phyloP scores from a whole-genome alignment of 129 eudicot species.

The Dittrichia graveolens region DNA sequence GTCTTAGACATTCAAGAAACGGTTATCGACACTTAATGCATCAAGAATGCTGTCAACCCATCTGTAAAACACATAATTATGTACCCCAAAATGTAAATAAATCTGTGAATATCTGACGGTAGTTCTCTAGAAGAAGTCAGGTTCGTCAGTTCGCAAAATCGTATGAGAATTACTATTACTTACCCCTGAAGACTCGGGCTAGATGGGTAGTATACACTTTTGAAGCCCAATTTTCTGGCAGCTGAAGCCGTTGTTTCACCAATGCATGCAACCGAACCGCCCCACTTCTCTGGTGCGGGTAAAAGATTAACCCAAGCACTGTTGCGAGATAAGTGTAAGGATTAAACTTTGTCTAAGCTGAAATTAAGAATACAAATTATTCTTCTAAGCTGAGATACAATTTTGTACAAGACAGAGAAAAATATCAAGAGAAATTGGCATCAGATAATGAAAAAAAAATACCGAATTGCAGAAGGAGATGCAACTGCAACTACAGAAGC shows the following conservation, averaged over 20 bases:
- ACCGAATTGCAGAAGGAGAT: conserved; percentile 98
- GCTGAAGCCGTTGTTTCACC: conserved; percentile 95
- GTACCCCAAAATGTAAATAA: conserved; percentile 5
- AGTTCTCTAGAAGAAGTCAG: conserved; percentile 4
- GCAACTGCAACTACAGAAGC: conserved; percentile 90
- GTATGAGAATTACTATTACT: conserved; percentile 7
- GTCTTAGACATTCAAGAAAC: not conserved
- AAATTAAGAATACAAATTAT: not conserved
- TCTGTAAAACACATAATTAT: conserved; percentile 41
- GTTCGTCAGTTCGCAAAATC: not conserved
- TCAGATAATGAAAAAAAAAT: conserved; percentile 23
- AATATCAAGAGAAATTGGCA: conserved; percentile 3
- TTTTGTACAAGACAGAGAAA: not conserved
- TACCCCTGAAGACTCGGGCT: conserved; percentile 94
- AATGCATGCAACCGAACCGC: conserved; percentile 75
- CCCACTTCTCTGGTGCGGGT: conserved; percentile 56
- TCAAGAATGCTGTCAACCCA: conserved; percentile 81
- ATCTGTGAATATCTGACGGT: not conserved
- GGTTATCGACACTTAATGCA: conserved; percentile 50
- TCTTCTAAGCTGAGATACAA: conserved; percentile 8
- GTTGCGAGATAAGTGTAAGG: conserved; percentile 19
- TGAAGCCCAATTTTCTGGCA: conserved; percentile 70
- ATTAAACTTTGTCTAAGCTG: not conserved
- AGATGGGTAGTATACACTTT: conserved; percentile 65
- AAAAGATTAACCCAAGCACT: conserved; percentile 82